A percentile compares a stretch with the other conserved stretches of the same genome.
Conservation (phyloP, 139 green algal species). For the Auxenochlorella protothecoides region DNA sequence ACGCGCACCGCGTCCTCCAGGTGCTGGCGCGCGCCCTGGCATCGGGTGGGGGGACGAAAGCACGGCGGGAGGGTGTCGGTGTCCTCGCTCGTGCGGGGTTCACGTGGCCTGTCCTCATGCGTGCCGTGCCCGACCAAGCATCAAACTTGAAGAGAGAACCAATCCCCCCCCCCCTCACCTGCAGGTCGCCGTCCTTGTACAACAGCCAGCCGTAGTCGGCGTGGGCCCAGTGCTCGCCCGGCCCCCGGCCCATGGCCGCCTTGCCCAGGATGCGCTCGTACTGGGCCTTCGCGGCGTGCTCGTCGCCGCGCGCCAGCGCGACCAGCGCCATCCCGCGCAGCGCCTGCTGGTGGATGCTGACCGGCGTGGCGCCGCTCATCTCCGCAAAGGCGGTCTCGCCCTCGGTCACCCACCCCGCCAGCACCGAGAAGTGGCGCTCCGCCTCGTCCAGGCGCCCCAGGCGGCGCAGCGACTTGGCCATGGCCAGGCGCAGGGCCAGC, state of each 20-base stretch:
- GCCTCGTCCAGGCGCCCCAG: conserved; percentile 41
- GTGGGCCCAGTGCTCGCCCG: conserved; percentile 60
- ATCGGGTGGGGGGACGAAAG: no score
- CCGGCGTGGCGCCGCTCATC: conserved; percentile 47
- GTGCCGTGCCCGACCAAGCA: no score
- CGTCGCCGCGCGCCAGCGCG: conserved; percentile 42
- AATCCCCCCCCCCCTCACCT: conserved; percentile 3
- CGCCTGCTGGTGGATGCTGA: conserved; percentile 60
- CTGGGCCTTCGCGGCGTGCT: conserved; percentile 28
- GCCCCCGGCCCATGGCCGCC: conserved; percentile 37
- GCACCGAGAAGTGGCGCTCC: conserved; percentile 33
- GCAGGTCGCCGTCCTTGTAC: conserved; percentile 40
- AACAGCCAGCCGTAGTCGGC: conserved; percentile 66
- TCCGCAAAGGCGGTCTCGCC: conserved; percentile 53
- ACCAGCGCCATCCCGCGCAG: conserved; percentile 43
- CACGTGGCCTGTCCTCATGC: no score
- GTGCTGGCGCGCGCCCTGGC: conserved; percentile 33
- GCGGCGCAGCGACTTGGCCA: conserved; percentile 36
- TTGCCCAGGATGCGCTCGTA: conserved; percentile 69
- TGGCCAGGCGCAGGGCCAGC: conserved; percentile 33
- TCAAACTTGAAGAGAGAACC: no score
- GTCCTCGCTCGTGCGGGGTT: no score
- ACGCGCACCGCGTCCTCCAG: conserved; percentile 31
- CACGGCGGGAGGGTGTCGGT: no score
- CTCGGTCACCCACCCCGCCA: conserved; percentile 46